Percentiles rank a stretch among this genome's conserved stretches.
Conservation (phyloP, 257 asterid genomes). For the Dorcoceras hygrometricum region DNA sequence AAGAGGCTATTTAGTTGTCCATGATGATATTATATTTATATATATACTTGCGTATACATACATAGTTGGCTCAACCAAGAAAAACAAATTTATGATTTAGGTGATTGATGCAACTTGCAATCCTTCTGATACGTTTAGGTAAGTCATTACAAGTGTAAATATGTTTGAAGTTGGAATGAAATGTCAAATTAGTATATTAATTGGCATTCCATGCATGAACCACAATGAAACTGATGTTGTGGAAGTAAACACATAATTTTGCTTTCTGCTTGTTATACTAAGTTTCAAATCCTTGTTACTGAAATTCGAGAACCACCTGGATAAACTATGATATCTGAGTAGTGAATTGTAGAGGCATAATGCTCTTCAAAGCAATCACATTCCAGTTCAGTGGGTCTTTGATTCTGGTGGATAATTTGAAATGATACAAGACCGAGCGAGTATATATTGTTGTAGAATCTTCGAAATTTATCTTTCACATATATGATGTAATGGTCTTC, state of each 20-base stretch:
- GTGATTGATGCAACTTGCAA: neutral
- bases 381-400: neutral
- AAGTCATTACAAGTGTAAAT: neutral
- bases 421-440: neutral
- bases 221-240: neutral
- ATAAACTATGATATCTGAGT: neutral
- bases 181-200: neutral
- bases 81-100: neutral
- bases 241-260: neutral
- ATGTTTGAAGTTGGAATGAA: constrained; percentile 1
- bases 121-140: neutral
- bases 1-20: neutral
- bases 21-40: too few relatives aligned
- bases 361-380: neutral
- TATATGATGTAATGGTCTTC: constrained; percentile 2
- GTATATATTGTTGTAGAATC: neutral
- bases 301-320: neutral
- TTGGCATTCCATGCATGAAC: too few relatives aligned
- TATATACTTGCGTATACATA: too few relatives aligned
- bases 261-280: neutral
- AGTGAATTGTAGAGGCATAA: neutral
- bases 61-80: too few relatives aligned
- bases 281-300: neutral
- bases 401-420: neutral
- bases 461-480: neutral